These are phyloP conservation scores for Pachysandra terminalis DNA, from an alignment of 164 flowering plant genomes.

Conservation along the genomic window DNA sequence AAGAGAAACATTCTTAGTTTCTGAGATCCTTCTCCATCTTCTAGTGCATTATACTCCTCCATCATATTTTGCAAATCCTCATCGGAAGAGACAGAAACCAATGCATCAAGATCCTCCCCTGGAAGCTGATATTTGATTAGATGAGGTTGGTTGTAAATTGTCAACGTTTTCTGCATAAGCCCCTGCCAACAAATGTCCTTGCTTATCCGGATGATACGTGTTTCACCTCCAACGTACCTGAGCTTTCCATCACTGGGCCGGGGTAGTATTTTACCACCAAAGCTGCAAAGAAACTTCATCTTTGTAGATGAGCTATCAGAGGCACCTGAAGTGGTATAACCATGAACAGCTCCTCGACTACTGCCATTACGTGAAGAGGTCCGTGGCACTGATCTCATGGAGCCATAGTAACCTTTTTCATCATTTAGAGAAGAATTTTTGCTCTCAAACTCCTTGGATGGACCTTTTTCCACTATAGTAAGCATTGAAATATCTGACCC, in stretches of 20 bases:
- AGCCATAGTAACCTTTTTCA: constrained; percentile 29
- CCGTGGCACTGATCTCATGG: constrained; percentile 37
- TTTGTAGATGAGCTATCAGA: constrained; percentile 45
- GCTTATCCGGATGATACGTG: constrained; percentile 65
- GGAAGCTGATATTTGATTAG: constrained; percentile 88
- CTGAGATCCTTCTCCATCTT: constrained; percentile 47
- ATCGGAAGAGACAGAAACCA: constrained; percentile 88
- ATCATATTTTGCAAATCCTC: constrained; percentile 96
- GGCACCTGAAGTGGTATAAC: constrained; percentile 48
- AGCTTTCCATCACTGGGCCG: constrained; percentile 94
- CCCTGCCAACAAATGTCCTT: constrained; percentile 70
- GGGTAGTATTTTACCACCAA: constrained; percentile 82
- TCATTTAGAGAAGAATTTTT: constrained; percentile 34
- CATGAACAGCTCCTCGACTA: constrained; percentile 34
- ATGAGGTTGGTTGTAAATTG: constrained; percentile 50
- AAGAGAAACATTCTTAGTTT: constrained; percentile 78
- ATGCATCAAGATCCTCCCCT: constrained; percentile 93
- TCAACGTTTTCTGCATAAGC: constrained; percentile 47
- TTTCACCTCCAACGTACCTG: constrained; percentile 91
- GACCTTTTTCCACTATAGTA: constrained; percentile 32
- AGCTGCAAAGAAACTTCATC: constrained; percentile 85
- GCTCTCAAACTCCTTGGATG: constrained; percentile 38
- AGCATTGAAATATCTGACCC: constrained; percentile 57
- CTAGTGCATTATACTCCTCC: constrained; percentile 67
- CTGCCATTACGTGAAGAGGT: constrained; percentile 36